These are phyloP conservation scores for Penicillium argentinense DNA, from an alignment of 495 filamentous ascomycete genomes.

Conservation along the genomic window DNA sequence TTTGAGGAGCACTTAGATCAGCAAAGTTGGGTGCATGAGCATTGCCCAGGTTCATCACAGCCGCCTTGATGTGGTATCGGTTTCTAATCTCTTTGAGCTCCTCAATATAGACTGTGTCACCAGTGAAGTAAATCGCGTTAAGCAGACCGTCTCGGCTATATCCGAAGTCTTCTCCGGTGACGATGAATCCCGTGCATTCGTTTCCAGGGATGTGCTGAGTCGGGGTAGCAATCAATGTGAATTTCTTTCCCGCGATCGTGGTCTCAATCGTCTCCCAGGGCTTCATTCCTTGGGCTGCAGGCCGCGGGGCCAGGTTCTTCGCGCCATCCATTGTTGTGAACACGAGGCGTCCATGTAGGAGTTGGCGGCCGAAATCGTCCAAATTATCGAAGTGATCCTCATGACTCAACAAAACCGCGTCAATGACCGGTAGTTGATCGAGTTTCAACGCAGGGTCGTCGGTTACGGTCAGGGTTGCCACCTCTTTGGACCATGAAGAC, in stretches of 20 bases:
- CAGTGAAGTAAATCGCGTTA: constrained; percentile 56
- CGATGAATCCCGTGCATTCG: constrained; percentile 51
- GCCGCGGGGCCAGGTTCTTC: constrained; percentile 39
- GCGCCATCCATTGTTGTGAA: constrained; percentile 52
- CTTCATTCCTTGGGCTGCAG: constrained; percentile 41
- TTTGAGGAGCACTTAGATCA: constrained; percentile 10
- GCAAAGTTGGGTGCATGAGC: constrained; percentile 25
- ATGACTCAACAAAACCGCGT: constrained; percentile 53
- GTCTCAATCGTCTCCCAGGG: constrained; percentile 27
- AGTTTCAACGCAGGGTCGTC: constrained; percentile 37
- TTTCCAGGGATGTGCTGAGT: constrained; percentile 45
- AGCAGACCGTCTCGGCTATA: constrained; percentile 32
- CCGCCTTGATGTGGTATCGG: constrained; percentile 23
- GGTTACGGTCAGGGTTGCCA: constrained; percentile 28
- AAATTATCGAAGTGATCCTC: constrained; percentile 59
- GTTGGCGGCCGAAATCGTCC: constrained; percentile 37
- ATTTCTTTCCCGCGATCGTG: constrained; percentile 23
- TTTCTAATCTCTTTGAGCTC: constrained; percentile 33
- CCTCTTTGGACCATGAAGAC: constrained; percentile 30
- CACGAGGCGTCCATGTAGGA: constrained; percentile 50
- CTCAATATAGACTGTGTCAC: constrained; percentile 53
- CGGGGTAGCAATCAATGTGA: constrained; percentile 42
- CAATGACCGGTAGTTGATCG: constrained; percentile 45
- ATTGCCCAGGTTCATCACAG: constrained; percentile 31
- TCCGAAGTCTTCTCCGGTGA: constrained; percentile 42